Base-by-base conservation (phyloP, 495 filamentous ascomycete genomes). In the Tuber melanosporum region DNA sequence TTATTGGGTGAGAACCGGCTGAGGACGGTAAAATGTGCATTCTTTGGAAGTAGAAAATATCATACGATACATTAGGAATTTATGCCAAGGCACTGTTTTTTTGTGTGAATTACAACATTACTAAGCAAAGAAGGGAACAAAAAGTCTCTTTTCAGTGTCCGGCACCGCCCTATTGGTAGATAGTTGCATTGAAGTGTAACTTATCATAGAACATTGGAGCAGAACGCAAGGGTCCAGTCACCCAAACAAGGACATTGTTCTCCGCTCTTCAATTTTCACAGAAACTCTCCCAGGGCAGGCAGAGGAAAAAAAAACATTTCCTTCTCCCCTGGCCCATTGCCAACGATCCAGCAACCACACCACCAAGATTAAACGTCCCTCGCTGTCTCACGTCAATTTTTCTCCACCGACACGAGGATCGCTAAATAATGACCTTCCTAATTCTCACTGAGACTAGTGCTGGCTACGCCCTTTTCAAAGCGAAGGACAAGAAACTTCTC, bases 401-500 rank as follows among this genome's bases (percentile, higher is more conserved):
- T 14, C 26, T 36, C 32, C 57, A 0, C 57, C 26, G 57, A 66
- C 26, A 66, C 57, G 57, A 66, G 57, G 17, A 66, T 66, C 32
- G 26, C 26, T 12, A 36, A 66, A 66, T 17, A 81, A 94, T 93
- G 92, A 90, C 90, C 85, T 89, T 92, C 80, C 92, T 93, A 84
- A 91, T 93, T 85, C 89, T 96, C 75, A 91, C 92, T 75, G 95
- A 99, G 86, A 99, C 95, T 82, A 92, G 91, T 85, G 96, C 95
- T 80, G 95, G 96, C 80, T 98, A 97, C 88, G 96, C 94, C 84
- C 89, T 99, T 82, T 92, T 98, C 87, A 98, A 99, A 87, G 92
- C 96, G 43, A 93, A 92, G 85, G 94, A 97, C 90, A 97, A 97
- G 89, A 98, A 97, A 88, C 88, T 98, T 66, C 88, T 99, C 74